phyloP scores from a whole-genome alignment of 257 asterid genomes.

The Capsicum rhomboideum region DNA sequence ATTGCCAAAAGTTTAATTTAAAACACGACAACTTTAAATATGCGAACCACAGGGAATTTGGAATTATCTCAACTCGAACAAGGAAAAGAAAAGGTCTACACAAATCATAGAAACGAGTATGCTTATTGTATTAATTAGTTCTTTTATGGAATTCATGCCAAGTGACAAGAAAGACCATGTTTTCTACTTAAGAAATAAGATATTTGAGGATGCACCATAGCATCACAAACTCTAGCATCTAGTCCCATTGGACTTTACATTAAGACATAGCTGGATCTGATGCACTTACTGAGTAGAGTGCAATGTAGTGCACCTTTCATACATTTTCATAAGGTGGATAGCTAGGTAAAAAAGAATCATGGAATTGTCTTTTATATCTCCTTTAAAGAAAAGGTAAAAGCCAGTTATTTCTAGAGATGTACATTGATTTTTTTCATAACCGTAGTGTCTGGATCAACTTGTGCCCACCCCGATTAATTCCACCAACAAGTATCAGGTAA shows the following conservation, averaged over 20 bases:
- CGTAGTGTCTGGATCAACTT: neutral
- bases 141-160: neutral
- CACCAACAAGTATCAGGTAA: neutral
- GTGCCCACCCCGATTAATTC: neutral
- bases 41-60: neutral
- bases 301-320: neutral
- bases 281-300: neutral
- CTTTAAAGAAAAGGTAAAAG: neutral
- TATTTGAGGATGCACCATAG: neutral
- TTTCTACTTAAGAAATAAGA: neutral
- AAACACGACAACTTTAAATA: neutral
- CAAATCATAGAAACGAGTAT: neutral
- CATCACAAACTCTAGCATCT: neutral
- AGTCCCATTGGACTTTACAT: neutral
- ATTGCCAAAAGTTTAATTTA: neutral
- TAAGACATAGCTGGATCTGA: neutral
- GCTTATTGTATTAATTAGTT: neutral
- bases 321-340: neutral
- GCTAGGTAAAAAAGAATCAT: neutral
- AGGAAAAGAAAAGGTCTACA: neutral
- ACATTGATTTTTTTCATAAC: neutral
- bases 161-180: neutral
- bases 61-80: neutral
- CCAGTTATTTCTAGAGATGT: neutral
- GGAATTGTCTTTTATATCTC: neutral